Evolutionary conservation across 192 early-diverging fungal genomes (phyloP).

Genomic region (Chytriomyces confervae): DNA sequence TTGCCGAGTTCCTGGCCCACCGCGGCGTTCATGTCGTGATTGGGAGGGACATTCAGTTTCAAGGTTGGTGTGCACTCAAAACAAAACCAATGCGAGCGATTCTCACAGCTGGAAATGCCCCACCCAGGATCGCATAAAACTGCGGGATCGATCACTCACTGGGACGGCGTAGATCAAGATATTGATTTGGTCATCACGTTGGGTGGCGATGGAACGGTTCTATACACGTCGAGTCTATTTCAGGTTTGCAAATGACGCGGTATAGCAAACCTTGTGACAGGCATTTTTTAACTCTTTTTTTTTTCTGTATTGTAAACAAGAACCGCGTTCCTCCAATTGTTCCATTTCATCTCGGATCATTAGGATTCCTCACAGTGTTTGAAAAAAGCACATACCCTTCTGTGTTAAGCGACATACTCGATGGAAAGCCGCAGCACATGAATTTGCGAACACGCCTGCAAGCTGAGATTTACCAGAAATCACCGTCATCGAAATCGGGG

Average conservation of each 20-base stretch:
- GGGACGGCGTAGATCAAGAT: conserved; percentile 5
- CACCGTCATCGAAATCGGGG: conserved; percentile 35
- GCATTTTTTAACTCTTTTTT: not conserved
- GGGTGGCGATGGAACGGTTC: conserved; percentile 95
- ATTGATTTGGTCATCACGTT: conserved; percentile 92
- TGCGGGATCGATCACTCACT: not conserved
- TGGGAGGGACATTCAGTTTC: not conserved
- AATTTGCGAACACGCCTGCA: conserved; percentile 83
- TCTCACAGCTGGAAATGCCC: not conserved
- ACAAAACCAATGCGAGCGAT: not conserved
- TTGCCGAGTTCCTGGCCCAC: conserved; percentile 6
- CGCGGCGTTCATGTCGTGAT: not conserved
- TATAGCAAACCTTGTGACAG: not conserved
- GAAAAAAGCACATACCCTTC: conserved; percentile 66
- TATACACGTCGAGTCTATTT: conserved; percentile 71
- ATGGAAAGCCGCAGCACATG: conserved; percentile 44
- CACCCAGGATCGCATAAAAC: not conserved
- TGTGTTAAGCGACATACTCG: conserved; percentile 63
- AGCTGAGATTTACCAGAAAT: conserved; percentile 37
- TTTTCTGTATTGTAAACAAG: conserved; percentile 60
- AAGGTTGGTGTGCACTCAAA: not conserved
- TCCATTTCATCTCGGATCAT: conserved; percentile 89
- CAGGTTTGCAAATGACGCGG: conserved; percentile 4
- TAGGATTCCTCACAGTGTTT: conserved; percentile 96
- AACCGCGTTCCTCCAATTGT: conserved; percentile 87